Conservation (phyloP, 768 basidiomycete genomes). For the Lactarius quietus region DNA sequence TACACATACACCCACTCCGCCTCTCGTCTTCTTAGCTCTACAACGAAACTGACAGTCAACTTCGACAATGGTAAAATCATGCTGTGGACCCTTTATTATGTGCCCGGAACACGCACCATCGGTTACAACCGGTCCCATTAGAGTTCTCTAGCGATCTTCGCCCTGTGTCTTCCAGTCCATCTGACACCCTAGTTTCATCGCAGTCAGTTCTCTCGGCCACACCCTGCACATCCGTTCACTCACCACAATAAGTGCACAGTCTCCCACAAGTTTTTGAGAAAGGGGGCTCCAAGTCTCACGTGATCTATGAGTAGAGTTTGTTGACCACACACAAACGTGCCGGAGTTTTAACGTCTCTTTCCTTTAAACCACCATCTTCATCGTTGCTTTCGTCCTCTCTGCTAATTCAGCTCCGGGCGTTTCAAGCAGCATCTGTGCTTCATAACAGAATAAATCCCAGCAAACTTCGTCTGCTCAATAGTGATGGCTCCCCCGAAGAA, state of each 20-base stretch:
- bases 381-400: constrained; percentile 28
- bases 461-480: constrained; percentile 35
- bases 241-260: background rate
- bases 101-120: background rate
- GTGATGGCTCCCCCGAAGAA: constrained; percentile 38
- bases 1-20: constrained; percentile 12
- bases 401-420: constrained; percentile 26
- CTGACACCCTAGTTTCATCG: constrained; percentile 6
- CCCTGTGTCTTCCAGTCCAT: background rate
- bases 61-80: background rate
- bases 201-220: background rate
- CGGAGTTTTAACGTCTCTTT: constrained; percentile 30
- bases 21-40: constrained; percentile 12
- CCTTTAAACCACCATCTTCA: constrained; percentile 49
- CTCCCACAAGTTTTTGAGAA: constrained; percentile 12
- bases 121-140: background rate
- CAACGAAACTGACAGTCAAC: background rate
- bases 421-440: constrained; percentile 25
- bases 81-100: background rate
- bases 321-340: constrained; percentile 28
- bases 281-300: constrained; percentile 23
- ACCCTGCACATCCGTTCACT: background rate
- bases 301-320: constrained; percentile 29
- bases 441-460: constrained; percentile 21
- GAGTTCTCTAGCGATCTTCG: constrained; percentile 19